These are phyloP conservation scores for Monilinia vaccinii-corymbosi DNA, from an alignment of 2,329 filamentous ascomycete genomes.

Conservation along the genomic window DNA sequence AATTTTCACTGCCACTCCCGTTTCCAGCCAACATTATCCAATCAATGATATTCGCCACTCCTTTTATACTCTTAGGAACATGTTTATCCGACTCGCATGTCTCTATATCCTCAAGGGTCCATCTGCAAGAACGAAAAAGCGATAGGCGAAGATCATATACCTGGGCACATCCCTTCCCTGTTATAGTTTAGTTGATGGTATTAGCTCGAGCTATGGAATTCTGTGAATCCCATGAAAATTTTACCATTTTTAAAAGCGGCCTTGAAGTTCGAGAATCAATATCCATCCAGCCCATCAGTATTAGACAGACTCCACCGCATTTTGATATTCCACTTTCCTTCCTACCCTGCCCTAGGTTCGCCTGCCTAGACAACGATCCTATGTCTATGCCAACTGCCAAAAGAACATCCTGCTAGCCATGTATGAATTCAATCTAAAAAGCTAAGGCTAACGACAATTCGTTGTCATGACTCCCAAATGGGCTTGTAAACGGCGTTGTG, in stretches of 20 bases:
- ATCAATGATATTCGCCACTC: constrained; percentile 2
- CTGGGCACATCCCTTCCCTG: neutral
- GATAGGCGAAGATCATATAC: neutral
- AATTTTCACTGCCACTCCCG: neutral
- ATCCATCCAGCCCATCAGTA: neutral
- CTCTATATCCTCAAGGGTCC: neutral
- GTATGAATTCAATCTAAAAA: neutral
- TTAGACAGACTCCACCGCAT: neutral
- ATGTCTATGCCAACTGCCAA: neutral
- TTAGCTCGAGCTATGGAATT: constrained; percentile 6
- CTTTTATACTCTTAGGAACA: neutral
- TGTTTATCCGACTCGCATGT: neutral
- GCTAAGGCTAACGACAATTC: neutral
- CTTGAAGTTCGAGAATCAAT: neutral
- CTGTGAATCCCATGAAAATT: constrained; percentile 9
- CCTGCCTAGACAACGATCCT: neutral
- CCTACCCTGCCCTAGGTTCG: neutral
- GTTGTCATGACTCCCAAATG: neutral
- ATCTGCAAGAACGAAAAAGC: neutral
- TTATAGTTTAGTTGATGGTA: neutral
- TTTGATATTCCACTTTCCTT: neutral
- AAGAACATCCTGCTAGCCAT: neutral
- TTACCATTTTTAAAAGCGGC: constrained; percentile 9
- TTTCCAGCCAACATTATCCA: neutral
- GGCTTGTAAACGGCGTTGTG: neutral